Conservation (phyloP, 2,329 filamentous ascomycete genomes). For the Colletotrichum sublineola region DNA sequence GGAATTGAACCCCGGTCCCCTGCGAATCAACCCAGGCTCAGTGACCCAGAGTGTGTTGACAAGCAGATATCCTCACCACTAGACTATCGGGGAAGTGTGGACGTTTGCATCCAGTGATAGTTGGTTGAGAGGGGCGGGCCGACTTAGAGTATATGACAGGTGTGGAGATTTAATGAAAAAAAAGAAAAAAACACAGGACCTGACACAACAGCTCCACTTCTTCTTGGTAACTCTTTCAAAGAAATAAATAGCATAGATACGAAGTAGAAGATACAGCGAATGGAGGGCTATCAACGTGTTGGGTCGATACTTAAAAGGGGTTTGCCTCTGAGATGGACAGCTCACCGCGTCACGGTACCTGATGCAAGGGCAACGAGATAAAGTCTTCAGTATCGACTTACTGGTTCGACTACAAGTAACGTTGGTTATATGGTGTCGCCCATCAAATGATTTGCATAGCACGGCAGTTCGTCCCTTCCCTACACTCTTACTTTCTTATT, state of each 20-base stretch:
- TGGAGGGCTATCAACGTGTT: too few species aligned
- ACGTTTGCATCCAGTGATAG: not conserved
- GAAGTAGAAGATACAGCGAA: not conserved
- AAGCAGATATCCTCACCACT: conserved; percentile 11
- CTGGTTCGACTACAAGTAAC: too few species aligned
- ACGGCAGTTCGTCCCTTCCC: not conserved
- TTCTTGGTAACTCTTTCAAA: not conserved
- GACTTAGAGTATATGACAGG: not conserved
- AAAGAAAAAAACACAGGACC: not conserved
- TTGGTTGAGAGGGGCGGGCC: too few species aligned
- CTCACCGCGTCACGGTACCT: too few species aligned
- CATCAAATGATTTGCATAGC: not conserved
- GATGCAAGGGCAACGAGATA: too few species aligned
- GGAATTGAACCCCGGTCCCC: conserved; percentile 1
- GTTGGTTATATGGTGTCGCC: not conserved
- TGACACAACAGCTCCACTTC: not conserved
- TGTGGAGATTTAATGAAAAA: not conserved
- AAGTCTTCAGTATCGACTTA: too few species aligned
- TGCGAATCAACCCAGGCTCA: not conserved
- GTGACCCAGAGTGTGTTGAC: not conserved
- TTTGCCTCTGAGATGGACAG: too few species aligned
- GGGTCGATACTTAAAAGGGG: too few species aligned
- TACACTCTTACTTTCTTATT: not conserved
- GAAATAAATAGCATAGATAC: too few species aligned
- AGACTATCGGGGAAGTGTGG: conserved; percentile 6